Evolutionary conservation across 768 basidiomycete species (phyloP), one percentile per base, ranked within the genome.

Genomic region (Phylloporus arenicola): DNA sequence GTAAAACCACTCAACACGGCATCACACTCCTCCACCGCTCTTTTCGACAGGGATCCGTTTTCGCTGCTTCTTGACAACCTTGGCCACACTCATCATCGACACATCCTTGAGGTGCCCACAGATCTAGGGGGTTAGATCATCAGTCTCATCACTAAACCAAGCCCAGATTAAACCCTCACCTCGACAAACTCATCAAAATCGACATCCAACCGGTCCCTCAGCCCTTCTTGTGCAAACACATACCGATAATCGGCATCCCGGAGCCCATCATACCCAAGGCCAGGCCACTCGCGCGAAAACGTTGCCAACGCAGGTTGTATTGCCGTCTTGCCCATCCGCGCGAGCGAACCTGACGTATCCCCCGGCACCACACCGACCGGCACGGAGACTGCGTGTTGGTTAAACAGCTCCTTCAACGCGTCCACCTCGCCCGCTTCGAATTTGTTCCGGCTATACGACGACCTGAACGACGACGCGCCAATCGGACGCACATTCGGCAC

Each of bases 121-220:
- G 33, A 89, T 78, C 88, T 89, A 29, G 20, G 17, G 10, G 9
- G 11, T 41, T 17, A 27, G 14, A 4, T 16, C 47, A 16, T 53
- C 42, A 25, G 45, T 42, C 1, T 31, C 22, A 11, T 3, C 12
- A 1, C 8, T 1, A 13, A 7, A 30, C 5, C 20, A 20, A 29
- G 8, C 10, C 7, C 30, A 10, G 13, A 35, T 2, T 4, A 27
- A 16, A 10, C 1, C 70, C 82, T 13, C 56, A 89, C 89, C 80
- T 94, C 91, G 43, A 93, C 74, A 65, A 94, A 94, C 62, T 90
- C 88, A 56, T 94, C 88, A 59, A 91, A 82, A 54, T 84, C 81
- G 42, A 96, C 69, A 24, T 77, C 76, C 25, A 68, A 67, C 58
- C 75, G 72, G 19, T 68, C 67, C 43, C 72, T 69, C 65, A 88